phyloP scores from a whole-genome alignment of 176 grass and related monocot genomes.

The Hyparrhenia diplandra region DNA sequence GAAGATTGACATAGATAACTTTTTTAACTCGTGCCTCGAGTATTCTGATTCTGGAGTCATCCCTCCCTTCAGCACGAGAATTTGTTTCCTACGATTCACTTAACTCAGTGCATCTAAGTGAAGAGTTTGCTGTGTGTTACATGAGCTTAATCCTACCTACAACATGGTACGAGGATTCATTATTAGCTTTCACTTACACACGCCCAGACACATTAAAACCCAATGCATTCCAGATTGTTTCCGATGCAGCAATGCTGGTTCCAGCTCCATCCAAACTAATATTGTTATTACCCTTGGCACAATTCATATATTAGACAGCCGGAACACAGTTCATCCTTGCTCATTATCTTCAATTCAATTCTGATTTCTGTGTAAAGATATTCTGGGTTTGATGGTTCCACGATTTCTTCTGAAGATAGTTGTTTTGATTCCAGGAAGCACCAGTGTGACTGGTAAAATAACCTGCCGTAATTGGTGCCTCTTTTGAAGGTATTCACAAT shows the following conservation, averaged over 20 bases:
- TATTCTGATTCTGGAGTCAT: background rate
- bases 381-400: background rate
- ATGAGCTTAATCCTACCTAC: conserved; percentile 23
- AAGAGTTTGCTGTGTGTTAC: conserved; percentile 11
- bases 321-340: conserved; percentile 10
- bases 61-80: conserved; percentile 13
- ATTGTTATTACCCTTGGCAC: background rate
- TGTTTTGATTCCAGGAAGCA: conserved; percentile 8
- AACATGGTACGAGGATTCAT: background rate
- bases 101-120: conserved; percentile 25
- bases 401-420: conserved; percentile 26
- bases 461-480: background rate
- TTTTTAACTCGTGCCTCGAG: background rate
- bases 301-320: background rate
- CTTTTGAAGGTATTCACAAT: background rate
- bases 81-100: background rate
- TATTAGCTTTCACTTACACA: conserved; percentile 29
- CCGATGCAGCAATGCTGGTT: background rate
- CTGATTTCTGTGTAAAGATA: background rate
- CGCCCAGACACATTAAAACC: conserved; percentile 11
- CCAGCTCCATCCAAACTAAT: background rate
- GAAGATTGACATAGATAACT: background rate
- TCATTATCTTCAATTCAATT: conserved; percentile 5
- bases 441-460: conserved; percentile 3
- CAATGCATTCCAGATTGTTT: conserved; percentile 6